phyloP scores from a whole-genome alignment of 73 alveolate species.

The Paramecium octaurelia region DNA sequence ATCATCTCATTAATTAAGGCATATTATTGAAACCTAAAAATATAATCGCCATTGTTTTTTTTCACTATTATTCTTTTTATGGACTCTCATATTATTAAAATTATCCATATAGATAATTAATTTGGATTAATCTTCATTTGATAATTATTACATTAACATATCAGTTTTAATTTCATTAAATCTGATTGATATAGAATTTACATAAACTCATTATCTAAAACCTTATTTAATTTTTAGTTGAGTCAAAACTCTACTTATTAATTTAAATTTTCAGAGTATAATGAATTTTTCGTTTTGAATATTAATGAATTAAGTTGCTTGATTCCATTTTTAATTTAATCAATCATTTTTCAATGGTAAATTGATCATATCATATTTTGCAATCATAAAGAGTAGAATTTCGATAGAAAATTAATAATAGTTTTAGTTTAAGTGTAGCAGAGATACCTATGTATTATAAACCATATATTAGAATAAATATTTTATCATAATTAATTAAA shows the following conservation, averaged over 20 bases:
- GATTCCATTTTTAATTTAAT: no score
- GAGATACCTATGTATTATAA: background rate
- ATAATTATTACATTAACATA: no score
- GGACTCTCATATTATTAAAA: background rate
- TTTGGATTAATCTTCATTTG: background rate
- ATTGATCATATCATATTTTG: background rate
- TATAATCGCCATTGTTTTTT: background rate
- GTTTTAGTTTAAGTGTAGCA: background rate
- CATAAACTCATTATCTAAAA: background rate
- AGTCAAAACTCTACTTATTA: background rate
- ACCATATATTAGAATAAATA: background rate
- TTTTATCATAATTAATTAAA: background rate
- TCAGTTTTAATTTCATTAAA: no score
- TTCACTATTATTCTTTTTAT: background rate
- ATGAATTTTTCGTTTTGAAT: no score
- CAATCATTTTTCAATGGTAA: background rate
- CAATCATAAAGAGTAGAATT: background rate
- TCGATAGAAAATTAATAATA: background rate
- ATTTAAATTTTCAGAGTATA: no score
- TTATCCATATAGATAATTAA: constrained; percentile 19
- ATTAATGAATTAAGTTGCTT: no score
- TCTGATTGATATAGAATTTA: background rate
- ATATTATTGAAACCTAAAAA: background rate
- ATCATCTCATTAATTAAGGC: constrained; percentile 3
- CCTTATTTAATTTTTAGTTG: background rate